Conservation (phyloP, 176 grass and related monocot genomes). For the Oropetium thomaeum region DNA sequence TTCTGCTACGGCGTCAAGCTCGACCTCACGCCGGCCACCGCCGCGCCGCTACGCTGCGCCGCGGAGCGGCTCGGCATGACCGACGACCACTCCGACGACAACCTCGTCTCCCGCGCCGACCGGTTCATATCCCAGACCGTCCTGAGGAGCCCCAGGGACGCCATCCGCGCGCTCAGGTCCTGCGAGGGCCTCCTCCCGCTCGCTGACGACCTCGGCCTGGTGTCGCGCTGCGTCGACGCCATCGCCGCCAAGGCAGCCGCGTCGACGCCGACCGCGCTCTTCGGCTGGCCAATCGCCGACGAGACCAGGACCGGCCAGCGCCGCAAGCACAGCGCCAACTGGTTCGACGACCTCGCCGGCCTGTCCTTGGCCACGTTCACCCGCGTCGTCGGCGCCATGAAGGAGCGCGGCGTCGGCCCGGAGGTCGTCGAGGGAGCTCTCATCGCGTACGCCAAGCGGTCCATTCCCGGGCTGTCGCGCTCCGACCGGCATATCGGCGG, state of each 20-base stretch:
- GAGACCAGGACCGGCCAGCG: conserved; percentile 27
- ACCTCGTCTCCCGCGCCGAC: conserved; percentile 80
- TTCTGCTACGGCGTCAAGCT: conserved; percentile 99
- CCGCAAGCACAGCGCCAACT: conserved; percentile 43
- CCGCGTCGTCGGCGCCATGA: conserved; percentile 83
- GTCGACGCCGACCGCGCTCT: conserved; percentile 67
- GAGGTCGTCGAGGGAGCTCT: conserved; percentile 77
- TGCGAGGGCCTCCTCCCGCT: conserved; percentile 69
- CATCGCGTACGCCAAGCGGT: conserved; percentile 88
- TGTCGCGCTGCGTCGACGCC: conserved; percentile 75
- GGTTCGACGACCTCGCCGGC: conserved; percentile 82
- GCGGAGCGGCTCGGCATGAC: conserved; percentile 85
- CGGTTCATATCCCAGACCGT: conserved; percentile 66
- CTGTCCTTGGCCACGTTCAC: conserved; percentile 68
- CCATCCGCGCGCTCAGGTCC: conserved; percentile 74
- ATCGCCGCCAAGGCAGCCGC: conserved; percentile 61
- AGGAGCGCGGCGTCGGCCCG: conserved; percentile 52
- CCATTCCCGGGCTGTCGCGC: conserved; percentile 81
- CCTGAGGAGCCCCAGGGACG: conserved; percentile 64
- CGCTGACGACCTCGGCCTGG: conserved; percentile 69
- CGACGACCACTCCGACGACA: conserved; percentile 80
- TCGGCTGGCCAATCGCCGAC: conserved; percentile 79
- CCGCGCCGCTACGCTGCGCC: conserved; percentile 72
- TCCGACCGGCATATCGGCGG: conserved; percentile 48
- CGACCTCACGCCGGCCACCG: conserved; percentile 70